Base-by-base conservation (phyloP, 2,329 filamentous ascomycete genomes). In the Penicillium verrucosum region DNA sequence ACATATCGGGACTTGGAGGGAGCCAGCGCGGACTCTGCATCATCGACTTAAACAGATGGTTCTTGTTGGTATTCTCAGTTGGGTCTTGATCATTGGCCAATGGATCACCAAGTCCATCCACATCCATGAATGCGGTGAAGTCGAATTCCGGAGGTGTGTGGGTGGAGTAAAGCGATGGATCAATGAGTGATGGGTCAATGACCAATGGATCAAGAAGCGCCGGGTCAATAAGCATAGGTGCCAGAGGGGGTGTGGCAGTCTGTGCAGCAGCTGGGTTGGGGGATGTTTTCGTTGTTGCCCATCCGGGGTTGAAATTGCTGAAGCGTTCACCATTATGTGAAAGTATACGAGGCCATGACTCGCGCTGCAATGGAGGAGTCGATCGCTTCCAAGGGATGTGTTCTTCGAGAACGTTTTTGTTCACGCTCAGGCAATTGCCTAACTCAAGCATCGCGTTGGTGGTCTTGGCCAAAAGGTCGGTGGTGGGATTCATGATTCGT, bases 401-500 rank as follows among this genome's bases (percentile, higher is more conserved):
- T 14, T 41, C 41, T 12, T 48, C 29, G 18, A 58, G 40, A 12
- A 58, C 18, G 11, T 41, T 51, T 27, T 30, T 40, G 12, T 46
- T 42, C 16, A 11, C 30, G n/a, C 5, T 11, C 23, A 56, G 5
- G 10, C 30, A 40, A 11, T 51, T 47, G 1, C 49, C 27, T 60
- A 69, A 59, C 21, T 60, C 48, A 8, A 21, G 41, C 9, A 69
- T 45, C 18, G 62, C 42, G 8, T 51, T 30, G 21, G 47, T 21
- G 12, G 65, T 65, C 4, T 43, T 45, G n/a, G 25, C 25, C 14
- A 73, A 27, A 12, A 65, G 54, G 2, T 61, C 60, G 2, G 14
- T 6, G 1, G 57, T 30, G 1, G 71, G 71, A 27, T 69, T 64
- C 38, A 70, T 44, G 14, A 75, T 56, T 7, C 60, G 68, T 52